A percentile compares a stretch with the other conserved stretches of the same genome.
phyloP scores from a whole-genome alignment of 2,329 filamentous ascomycete species.

The Nakataea oryzae region DNA sequence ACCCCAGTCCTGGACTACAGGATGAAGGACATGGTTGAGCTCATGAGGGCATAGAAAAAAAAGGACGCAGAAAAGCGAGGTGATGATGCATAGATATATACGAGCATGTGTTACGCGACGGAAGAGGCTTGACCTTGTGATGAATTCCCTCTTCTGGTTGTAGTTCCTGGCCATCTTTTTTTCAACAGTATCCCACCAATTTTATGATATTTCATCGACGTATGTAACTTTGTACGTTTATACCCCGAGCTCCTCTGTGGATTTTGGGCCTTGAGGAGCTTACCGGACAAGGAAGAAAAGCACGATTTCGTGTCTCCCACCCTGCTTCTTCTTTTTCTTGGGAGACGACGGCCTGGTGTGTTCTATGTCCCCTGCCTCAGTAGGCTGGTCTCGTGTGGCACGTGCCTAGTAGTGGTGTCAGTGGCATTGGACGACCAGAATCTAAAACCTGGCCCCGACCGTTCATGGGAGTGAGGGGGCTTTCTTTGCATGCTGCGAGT shows the following conservation, averaged over 20 bases:
- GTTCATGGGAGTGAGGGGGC: too few species aligned
- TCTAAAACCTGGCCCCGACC: too few species aligned
- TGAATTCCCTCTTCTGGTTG: background rate
- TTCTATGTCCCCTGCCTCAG: too few species aligned
- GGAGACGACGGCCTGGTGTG: too few species aligned
- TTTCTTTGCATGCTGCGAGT: too few species aligned
- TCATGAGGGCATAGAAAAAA: conserved; percentile 27
- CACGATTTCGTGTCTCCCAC: too few species aligned
- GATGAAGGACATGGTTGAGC: conserved; percentile 48
- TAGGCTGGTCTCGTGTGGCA: too few species aligned
- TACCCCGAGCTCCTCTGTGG: background rate
- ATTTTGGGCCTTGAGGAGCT: background rate
- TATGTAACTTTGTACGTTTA: background rate
- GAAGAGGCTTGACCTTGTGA: background rate
- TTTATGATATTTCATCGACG: background rate
- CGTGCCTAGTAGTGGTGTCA: too few species aligned
- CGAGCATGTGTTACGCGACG: background rate
- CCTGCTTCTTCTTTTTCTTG: too few species aligned
- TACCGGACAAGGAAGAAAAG: background rate
- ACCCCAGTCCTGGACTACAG: conserved; percentile 53
- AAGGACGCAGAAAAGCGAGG: background rate
- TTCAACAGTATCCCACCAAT: background rate
- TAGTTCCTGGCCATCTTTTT: background rate
- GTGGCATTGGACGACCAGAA: too few species aligned
- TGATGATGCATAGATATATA: background rate